These are phyloP conservation scores for Candida coleopterorum DNA, from an alignment of 805 yeast species.

Conservation along the genomic window DNA sequence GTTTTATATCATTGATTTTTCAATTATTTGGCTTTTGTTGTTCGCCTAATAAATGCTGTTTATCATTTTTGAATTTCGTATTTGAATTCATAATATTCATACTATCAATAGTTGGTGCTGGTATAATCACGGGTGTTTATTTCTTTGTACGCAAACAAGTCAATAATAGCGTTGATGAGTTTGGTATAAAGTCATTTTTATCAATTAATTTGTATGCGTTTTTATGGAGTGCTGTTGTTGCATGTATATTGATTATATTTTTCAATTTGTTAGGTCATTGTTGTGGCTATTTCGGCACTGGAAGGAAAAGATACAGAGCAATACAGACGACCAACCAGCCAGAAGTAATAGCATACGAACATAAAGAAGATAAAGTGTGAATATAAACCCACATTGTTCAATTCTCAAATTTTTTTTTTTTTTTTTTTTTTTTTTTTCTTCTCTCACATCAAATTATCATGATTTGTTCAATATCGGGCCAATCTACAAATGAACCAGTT, in stretches of 20 bases:
- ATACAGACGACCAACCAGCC: constrained; percentile 8
- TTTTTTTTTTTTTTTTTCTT: neutral
- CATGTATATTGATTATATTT: constrained; percentile 28
- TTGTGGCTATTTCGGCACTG: constrained; percentile 33
- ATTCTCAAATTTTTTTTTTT: neutral
- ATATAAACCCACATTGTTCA: neutral
- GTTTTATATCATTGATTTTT: constrained; percentile 46
- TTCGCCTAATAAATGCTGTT: constrained; percentile 42
- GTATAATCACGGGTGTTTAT: constrained; percentile 61
- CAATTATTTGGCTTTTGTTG: constrained; percentile 39
- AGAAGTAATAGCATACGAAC: constrained; percentile 24
- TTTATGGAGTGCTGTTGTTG: constrained; percentile 60
- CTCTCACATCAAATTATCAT: constrained; percentile 5
- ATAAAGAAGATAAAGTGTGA: constrained; percentile 10
- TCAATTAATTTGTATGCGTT: constrained; percentile 51
- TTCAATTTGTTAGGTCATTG: constrained; percentile 38
- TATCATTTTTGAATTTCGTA: constrained; percentile 40
- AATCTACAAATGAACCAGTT: constrained; percentile 65
- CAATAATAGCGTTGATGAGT: constrained; percentile 41
- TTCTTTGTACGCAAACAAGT: constrained; percentile 44
- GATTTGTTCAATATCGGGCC: constrained; percentile 54
- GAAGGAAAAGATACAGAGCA: constrained; percentile 24
- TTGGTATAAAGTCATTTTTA: constrained; percentile 53
- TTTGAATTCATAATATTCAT: constrained; percentile 44
- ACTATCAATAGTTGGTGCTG: constrained; percentile 44